Evolutionary conservation across 768 basidiomycete species (phyloP).

Genomic region (Mrakia blollopis): DNA sequence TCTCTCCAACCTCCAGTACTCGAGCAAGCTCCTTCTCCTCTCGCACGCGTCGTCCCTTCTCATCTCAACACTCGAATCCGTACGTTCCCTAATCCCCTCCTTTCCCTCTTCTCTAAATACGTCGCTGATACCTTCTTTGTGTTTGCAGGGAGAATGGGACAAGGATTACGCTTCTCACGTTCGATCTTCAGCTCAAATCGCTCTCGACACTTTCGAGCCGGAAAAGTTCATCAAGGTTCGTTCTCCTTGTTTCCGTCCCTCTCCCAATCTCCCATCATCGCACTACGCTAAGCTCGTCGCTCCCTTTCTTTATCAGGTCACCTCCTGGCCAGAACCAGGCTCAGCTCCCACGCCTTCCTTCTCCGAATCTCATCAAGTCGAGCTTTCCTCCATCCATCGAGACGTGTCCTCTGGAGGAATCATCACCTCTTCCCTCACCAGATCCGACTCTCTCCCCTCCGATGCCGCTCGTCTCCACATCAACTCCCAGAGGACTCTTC

Average conservation of each 20-base stretch:
- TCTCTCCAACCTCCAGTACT: constrained; percentile 12
- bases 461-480: constrained; percentile 4
- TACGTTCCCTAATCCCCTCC: background rate
- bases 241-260: background rate
- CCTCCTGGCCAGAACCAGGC: background rate
- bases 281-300: too few species aligned
- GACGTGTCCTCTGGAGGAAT: constrained; percentile 13
- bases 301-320: background rate
- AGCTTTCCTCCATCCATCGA: constrained; percentile 4
- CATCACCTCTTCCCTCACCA: background rate
- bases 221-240: constrained; percentile 14
- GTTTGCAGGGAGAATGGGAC: constrained; percentile 13
- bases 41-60: constrained; percentile 23
- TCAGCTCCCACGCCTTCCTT: constrained; percentile 17
- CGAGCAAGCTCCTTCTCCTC: constrained; percentile 18
- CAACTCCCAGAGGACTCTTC: background rate
- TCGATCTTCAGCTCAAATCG: constrained; percentile 8
- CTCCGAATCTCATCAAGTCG: background rate
- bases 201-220: constrained; percentile 17
- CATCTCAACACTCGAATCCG: constrained; percentile 3
- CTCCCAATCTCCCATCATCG: background rate
- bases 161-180: constrained; percentile 23
- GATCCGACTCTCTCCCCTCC: constrained; percentile 21
- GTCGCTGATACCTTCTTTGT: background rate
- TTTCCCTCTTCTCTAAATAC: background rate